Conservation (phyloP, 2,329 filamentous ascomycete species). For the Sporothrix schenckii region DNA sequence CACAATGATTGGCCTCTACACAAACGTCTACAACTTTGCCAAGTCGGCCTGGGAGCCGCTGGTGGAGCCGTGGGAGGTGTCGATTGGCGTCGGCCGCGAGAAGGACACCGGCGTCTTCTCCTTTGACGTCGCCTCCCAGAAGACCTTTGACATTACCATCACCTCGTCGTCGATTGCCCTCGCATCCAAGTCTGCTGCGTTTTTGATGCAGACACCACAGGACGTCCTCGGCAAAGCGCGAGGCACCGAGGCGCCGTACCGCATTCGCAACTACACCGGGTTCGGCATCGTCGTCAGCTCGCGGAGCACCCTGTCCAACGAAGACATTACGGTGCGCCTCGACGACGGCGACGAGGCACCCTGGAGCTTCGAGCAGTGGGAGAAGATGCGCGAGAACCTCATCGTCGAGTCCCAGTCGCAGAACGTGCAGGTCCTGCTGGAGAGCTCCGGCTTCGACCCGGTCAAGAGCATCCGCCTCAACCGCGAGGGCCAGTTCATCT, state of each 20-base stretch:
- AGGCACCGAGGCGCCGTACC: constrained; percentile 87
- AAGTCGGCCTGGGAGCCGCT: constrained; percentile 98
- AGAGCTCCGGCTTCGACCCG: constrained; percentile 91
- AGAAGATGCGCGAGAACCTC: constrained; percentile 91
- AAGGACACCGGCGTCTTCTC: constrained; percentile 74
- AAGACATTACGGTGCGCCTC: constrained; percentile 73
- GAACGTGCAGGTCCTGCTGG: constrained; percentile 78
- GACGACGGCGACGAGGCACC: constrained; percentile 87
- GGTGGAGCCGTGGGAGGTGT: constrained; percentile 95
- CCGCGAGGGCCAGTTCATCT: constrained; percentile 91
- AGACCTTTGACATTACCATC: constrained; percentile 86
- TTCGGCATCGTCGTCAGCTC: constrained; percentile 86
- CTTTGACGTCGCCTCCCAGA: constrained; percentile 84
- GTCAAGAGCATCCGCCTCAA: constrained; percentile 87
- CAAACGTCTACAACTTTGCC: constrained; percentile 98
- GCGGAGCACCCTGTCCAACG: constrained; percentile 67
- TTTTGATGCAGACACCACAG: constrained; percentile 76
- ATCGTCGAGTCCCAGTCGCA: constrained; percentile 77
- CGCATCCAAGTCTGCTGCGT: constrained; percentile 88
- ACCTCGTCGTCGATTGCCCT: constrained; percentile 93
- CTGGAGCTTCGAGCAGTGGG: constrained; percentile 97
- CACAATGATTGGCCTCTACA: constrained; percentile 86
- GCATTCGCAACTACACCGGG: constrained; percentile 92
- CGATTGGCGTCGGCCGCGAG: constrained; percentile 82
- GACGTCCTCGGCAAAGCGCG: constrained; percentile 93